Evolutionary conservation across 2,329 filamentous ascomycete species (phyloP), one percentile per base, ranked within the genome.

Genomic region (Paraphoma chrysanthemicola): DNA sequence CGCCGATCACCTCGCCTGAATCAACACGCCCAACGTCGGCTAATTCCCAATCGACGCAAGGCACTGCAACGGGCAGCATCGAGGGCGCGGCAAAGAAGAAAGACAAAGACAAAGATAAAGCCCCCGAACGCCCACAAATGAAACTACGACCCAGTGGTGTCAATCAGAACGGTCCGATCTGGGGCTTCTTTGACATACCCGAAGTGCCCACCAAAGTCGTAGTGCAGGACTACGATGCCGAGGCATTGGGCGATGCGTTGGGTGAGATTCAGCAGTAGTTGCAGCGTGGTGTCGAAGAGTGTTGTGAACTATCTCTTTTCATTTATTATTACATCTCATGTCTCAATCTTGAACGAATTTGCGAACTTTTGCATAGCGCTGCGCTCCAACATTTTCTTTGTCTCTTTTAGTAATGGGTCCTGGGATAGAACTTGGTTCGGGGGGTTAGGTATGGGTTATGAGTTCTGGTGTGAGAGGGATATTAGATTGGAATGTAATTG

Each of bases 141-240:
- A 68, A 61, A 18, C 51, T 75, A 5, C 52, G 77, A 18, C 63
- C 74, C 0, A 67, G 74, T 2, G 76, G 77, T 11, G 70, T 78
- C 9, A 79, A 78, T 49, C 77, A 79, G 48, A 58, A 54, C 1
- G 77, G 76, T 0, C 73, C 76, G 0, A 76, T 78, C 12, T 73
- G 73, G 65, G 76, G 76, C n/a, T 71, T 78, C 59, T 75, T 76
- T 33, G 70, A 72, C 38, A 65, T 73, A 4, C 72, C 71, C 1
- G 66, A 68, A 36, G 69, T 73, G 14, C 73, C 75, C 2, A 68
- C 63, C 0, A 73, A 73, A 41, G 68, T 78, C 3, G 67, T 73
- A 1, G 72, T 76, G 1, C 63, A 69, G 10, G 71, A 77, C 44
- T 68, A 77, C 17, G 76, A 79, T 59, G 68, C 68, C 6, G 75